phyloP scores from a whole-genome alignment of 2,329 filamentous ascomycete genomes.

The Chaetomium strumarium region DNA sequence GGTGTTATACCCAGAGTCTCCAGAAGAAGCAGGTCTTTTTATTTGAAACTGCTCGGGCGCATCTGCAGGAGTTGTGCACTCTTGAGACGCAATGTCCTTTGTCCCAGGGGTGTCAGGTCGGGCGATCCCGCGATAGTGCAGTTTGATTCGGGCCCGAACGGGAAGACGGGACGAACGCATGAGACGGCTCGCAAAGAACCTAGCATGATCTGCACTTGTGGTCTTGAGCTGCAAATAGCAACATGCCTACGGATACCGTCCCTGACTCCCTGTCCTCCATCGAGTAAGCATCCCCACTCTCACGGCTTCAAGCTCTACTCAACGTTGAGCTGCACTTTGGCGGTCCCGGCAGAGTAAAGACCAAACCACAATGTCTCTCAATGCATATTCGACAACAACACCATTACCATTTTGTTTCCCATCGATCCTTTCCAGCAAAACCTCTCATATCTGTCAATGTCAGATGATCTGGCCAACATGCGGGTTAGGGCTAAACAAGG shows the following conservation, averaged over 20 bases:
- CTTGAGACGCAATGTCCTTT: too few relatives aligned
- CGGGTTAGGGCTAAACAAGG: constrained; percentile 3
- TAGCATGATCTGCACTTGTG: not conserved
- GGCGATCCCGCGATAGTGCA: not conserved
- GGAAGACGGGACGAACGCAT: not conserved
- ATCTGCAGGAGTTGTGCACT: not conserved
- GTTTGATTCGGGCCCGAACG: not conserved
- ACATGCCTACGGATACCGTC: not conserved
- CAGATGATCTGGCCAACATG: too few relatives aligned
- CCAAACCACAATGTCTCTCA: not conserved
- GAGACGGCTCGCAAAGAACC: too few relatives aligned
- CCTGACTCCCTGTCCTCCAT: not conserved
- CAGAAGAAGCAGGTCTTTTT: not conserved
- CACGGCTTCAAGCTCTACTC: not conserved
- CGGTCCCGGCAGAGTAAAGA: not conserved
- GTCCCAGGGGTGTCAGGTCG: too few relatives aligned
- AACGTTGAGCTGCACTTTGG: not conserved
- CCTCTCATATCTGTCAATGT: not conserved
- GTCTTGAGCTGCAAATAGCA: constrained; percentile 8
- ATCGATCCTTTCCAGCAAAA: not conserved
- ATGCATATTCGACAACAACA: not conserved
- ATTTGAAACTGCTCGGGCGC: not conserved
- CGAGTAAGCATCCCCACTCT: constrained; percentile 5
- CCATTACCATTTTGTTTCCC: not conserved
- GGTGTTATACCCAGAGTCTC: constrained; percentile 7